These are phyloP conservation scores for Emmonsiellopsis sp. DNA, from an alignment of 2,329 filamentous ascomycete species.

Conservation along the genomic window DNA sequence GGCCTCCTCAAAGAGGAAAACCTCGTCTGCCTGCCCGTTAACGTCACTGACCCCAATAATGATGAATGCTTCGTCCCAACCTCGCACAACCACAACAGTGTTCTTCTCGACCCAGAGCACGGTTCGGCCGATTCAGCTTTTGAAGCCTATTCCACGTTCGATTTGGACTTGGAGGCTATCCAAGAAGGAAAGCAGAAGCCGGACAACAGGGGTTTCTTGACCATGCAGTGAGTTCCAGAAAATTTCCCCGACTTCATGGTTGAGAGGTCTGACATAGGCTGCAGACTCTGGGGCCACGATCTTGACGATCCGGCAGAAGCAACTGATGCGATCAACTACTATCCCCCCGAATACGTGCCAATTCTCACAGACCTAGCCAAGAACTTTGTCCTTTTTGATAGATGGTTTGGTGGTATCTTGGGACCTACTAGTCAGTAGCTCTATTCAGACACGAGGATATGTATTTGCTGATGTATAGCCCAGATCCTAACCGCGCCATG, in stretches of 20 bases:
- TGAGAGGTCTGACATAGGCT: conserved; percentile 27
- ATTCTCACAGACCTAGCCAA: conserved; percentile 32
- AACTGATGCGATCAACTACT: conserved; percentile 36
- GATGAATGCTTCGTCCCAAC: conserved; percentile 21
- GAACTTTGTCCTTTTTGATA: conserved; percentile 36
- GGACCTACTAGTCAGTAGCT: conserved; percentile 25
- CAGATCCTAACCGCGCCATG: conserved; percentile 34
- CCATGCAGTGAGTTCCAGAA: background rate
- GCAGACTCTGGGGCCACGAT: conserved; percentile 24
- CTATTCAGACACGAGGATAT: background rate
- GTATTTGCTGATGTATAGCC: conserved; percentile 22
- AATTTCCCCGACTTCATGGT: background rate
- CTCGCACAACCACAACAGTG: conserved; percentile 32
- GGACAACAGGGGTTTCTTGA: conserved; percentile 26
- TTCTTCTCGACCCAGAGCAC: conserved; percentile 35
- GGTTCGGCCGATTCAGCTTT: conserved; percentile 35
- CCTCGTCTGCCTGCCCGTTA: conserved; percentile 34
- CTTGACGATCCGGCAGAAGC: conserved; percentile 24
- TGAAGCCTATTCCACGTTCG: conserved; percentile 34
- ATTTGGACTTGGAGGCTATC: conserved; percentile 29
- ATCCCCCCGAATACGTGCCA: conserved; percentile 34
- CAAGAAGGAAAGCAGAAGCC: conserved; percentile 21
- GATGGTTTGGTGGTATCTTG: conserved; percentile 36
- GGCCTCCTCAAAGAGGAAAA: conserved; percentile 35
- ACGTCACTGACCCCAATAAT: conserved; percentile 22